Conservation (phyloP, 1,284 basidiomycete genomes). For the Coniferiporia weirii region DNA sequence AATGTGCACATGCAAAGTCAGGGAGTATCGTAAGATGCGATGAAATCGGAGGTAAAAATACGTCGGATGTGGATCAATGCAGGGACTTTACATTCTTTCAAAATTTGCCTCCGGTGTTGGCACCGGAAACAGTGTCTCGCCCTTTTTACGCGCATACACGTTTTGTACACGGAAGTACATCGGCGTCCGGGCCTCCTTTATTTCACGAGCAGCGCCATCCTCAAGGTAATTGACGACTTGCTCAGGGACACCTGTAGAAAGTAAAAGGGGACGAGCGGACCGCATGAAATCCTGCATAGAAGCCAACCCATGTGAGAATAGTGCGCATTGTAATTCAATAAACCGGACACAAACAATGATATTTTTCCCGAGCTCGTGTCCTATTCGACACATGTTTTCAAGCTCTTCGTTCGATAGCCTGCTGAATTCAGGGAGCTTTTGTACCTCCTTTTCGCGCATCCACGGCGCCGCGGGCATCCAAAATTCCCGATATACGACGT, state of each 20-base stretch:
- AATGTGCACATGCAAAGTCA: background rate
- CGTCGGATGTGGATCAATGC: no score
- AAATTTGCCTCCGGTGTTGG: background rate
- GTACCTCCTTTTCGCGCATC: slow-evolving; percentile 22
- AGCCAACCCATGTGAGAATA: background rate
- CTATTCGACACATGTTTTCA: slow-evolving; percentile 23
- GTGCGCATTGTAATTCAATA: slow-evolving; percentile 10
- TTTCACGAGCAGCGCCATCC: slow-evolving; percentile 42
- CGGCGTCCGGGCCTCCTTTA: slow-evolving; percentile 41
- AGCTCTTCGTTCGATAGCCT: slow-evolving; percentile 26
- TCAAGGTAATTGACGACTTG: slow-evolving; percentile 49
- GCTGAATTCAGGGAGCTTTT: slow-evolving; percentile 28
- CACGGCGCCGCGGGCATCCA: slow-evolving; percentile 57
- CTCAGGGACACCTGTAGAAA: slow-evolving; percentile 53
- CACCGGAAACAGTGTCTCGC: background rate
- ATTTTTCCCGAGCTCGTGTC: slow-evolving; percentile 34
- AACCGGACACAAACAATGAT: slow-evolving; percentile 28
- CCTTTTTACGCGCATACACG: slow-evolving; percentile 53
- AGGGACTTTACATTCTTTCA: background rate
- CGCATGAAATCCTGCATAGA: slow-evolving; percentile 51
- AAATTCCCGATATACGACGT: slow-evolving; percentile 48
- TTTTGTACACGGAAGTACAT: slow-evolving; percentile 51
- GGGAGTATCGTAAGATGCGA: background rate
- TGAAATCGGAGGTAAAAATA: background rate
- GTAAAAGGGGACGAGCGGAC: slow-evolving; percentile 59